Evolutionary conservation across 768 basidiomycete species (phyloP), one percentile per base, ranked within the genome.

Genomic region (Botryobasidium botryosum): DNA sequence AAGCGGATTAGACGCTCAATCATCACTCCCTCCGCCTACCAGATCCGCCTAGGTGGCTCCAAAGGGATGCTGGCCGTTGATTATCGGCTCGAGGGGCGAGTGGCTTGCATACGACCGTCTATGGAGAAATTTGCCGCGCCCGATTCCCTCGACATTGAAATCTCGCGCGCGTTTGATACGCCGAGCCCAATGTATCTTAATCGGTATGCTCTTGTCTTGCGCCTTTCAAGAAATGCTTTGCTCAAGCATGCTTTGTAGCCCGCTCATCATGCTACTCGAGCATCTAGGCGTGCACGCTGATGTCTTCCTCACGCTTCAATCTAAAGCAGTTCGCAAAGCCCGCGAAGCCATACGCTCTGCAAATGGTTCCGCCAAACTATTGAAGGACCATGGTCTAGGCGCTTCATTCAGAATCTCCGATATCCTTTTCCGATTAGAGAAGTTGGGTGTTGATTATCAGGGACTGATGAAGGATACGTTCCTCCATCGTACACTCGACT

Each of bases 21-120:
- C 25, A 56, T 77, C 13, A 25, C 23, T 10, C 55, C 54, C 7
- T 48, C 35, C 10, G 53, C 50, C 69, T 80, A 76, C 56, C 82
- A 82, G 62, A 85, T 87, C 40, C 74, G 86, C 37, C 80, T 87
- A 56, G 57, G 87, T 36, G 85, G 82, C 17, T 84, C 68, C 60
- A 90, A 90, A 58, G 87, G 86, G 0, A 72, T 88, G 20, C 79
- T 88, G 1, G 67, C 62, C 3, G 67, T 87, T 8, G 84, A 88
- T 52, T 59, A 53, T 3, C 44, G 48, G 20, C 54, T 83, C 2
- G 61, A 69, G 39, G 51, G 60, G 15, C 52, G 63, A 13, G 51
- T 59, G 35, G 74, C 88, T 78, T 68, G 77, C 24, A 55, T 85
- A 6, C 66, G 85, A 27, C 59, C 61, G 5, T 80, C 79, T 0